These are phyloP conservation scores for Coemansia sp. DNA, from an alignment of 192 early-diverging fungal species.

Conservation along the genomic window DNA sequence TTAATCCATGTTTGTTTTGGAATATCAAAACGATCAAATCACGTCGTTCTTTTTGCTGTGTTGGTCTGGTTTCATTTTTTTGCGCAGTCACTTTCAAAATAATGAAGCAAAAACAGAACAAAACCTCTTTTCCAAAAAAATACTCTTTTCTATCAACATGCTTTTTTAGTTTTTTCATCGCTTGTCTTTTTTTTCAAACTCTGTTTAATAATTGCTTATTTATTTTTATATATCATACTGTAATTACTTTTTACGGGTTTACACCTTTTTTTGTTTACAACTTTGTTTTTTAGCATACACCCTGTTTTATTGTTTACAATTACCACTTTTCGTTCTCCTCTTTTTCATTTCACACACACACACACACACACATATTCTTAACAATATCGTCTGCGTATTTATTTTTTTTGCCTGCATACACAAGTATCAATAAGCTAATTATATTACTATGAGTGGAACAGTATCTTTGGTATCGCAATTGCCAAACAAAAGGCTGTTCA, in stretches of 20 bases:
- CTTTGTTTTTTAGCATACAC: too few species aligned
- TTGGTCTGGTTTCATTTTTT: background rate
- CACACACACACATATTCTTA: background rate
- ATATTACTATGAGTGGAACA: conserved; percentile 19
- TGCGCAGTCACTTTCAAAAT: background rate
- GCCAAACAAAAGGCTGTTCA: conserved; percentile 42
- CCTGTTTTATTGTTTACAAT: background rate
- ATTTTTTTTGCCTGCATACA: background rate
- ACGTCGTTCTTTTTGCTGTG: background rate
- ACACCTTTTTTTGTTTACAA: too few species aligned
- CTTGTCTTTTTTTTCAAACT: background rate
- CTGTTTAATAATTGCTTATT: background rate
- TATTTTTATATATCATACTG: background rate
- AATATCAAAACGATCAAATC: background rate
- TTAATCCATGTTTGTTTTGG: too few species aligned
- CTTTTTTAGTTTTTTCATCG: background rate
- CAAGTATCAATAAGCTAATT: background rate
- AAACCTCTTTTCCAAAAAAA: too few species aligned
- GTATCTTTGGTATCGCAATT: conserved; percentile 31
- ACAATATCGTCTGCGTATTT: background rate
- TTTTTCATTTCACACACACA: background rate
- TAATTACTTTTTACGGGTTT: too few species aligned
- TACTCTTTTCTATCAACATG: background rate
- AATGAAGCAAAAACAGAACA: background rate
- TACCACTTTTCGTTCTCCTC: background rate